Evolutionary conservation across 2,329 filamentous ascomycete species (phyloP), one percentile per base, ranked within the genome.

Genomic region (Aschersonia sp.): DNA sequence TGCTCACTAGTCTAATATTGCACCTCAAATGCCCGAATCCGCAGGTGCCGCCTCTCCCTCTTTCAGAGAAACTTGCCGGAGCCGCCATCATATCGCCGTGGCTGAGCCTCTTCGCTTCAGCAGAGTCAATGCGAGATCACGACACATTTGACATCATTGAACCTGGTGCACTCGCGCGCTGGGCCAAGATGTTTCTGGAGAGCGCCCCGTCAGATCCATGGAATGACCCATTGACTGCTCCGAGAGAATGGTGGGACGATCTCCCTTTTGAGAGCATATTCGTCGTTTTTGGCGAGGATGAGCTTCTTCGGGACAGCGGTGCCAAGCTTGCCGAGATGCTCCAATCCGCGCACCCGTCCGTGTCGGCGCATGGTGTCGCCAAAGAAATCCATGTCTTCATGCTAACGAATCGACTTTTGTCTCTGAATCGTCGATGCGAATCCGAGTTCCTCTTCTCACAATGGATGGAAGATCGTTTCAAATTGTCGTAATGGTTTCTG

Each of bases 221-320:
- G 48, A 50, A 46, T 12, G 48, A 50, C 32, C 48, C 48, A n/a
- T 30, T 50, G 40, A 47, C 46, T 9, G 48, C 48, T 28, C 48
- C 48, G 28, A 29, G 9, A 5, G 48, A 48, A 2, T 50, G 48
- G 48, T 50, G 48, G 48, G 12, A 28, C 12, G 45, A 31, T 28
- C 12, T 50, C 9, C 48, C 48, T 12, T 29, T 50, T 12, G 43
- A 48, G 29, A 31, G 43, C 29, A 43, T 50, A 28, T 20, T 50
- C 30, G 12, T 50, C 5, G 30, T 32, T 20, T 50, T 45, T 28
- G 48, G 48, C 10, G 43, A 45, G 12, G 46, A 48, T 7, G 48
- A 50, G 44, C 31, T 50, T 43, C 48, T 50, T 40, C 30, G 43
- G 5, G 40, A 45, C 30, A 43, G 44, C 10, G 20, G 43, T 28